Evolutionary conservation across 805 yeast species (phyloP).

Genomic region (Candida arabinofermentans): DNA sequence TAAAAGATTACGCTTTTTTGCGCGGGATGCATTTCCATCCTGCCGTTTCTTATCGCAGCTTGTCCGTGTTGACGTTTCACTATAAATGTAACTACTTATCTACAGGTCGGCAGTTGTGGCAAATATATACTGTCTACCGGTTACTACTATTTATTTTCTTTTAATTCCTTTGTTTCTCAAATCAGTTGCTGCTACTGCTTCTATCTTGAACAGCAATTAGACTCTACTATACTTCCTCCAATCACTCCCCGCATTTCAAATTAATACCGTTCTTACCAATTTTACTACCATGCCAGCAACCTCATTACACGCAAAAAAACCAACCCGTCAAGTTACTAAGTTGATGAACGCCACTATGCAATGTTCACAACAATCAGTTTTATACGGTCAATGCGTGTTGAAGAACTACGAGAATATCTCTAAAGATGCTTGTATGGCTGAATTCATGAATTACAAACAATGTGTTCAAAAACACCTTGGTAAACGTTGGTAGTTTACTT

Average conservation of each 20-base stretch:
- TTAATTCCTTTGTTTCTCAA: no score
- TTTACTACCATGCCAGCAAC: constrained; percentile 4
- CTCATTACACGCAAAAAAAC: constrained; percentile 15
- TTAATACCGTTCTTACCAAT: not conserved
- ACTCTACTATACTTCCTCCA: not conserved
- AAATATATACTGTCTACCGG: no score
- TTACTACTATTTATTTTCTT: not conserved
- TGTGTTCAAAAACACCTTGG: constrained; percentile 43
- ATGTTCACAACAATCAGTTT: constrained; percentile 29
- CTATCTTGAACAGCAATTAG: not conserved
- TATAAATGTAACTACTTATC: no score
- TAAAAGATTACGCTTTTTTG: no score
- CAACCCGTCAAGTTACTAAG: constrained; percentile 28
- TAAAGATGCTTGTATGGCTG: constrained; percentile 49
- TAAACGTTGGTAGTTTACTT: constrained; percentile 21
- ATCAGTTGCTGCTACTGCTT: not conserved
- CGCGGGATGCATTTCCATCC: no score
- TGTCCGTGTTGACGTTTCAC: no score
- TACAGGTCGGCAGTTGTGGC: no score
- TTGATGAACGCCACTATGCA: constrained; percentile 28
- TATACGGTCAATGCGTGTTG: constrained; percentile 55
- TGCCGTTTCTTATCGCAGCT: no score
- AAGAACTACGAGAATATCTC: constrained; percentile 45
- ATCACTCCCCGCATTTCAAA: not conserved
- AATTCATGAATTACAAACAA: constrained; percentile 44